Conservation (phyloP, 179 eudicot species). For the Beta lomatogona region DNA sequence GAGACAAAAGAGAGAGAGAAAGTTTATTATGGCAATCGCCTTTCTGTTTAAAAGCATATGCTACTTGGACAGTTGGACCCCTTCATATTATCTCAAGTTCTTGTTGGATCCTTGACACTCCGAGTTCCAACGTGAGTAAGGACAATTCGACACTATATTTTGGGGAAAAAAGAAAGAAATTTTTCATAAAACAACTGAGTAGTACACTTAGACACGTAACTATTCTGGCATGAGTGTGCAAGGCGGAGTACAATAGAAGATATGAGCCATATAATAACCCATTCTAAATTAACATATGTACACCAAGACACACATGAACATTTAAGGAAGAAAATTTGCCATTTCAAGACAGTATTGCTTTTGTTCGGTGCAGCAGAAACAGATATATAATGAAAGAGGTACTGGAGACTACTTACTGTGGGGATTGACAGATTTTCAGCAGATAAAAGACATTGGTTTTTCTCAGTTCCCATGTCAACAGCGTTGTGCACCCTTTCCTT, state of each 20-base stretch:
- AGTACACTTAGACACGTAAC: too few relatives aligned
- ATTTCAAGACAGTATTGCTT: background rate
- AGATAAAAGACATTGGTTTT: slow-evolving; percentile 3
- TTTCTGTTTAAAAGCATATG: background rate
- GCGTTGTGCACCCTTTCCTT: background rate
- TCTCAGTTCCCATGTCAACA: background rate
- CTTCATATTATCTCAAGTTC: too few relatives aligned
- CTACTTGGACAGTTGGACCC: too few relatives aligned
- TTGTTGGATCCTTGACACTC: too few relatives aligned
- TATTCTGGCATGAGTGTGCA: too few relatives aligned
- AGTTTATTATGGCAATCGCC: background rate
- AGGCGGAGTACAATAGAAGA: background rate
- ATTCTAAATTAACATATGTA: background rate
- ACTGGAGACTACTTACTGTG: slow-evolving; percentile 7
- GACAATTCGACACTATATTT: too few relatives aligned
- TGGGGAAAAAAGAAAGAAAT: too few relatives aligned
- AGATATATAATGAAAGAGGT: background rate
- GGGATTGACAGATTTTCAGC: slow-evolving; percentile 23
- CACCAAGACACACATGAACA: background rate
- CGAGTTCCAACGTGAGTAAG: too few relatives aligned
- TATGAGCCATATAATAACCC: background rate
- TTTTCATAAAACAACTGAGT: too few relatives aligned
- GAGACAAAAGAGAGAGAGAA: too few relatives aligned
- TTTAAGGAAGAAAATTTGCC: background rate
- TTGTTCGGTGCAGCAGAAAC: background rate